Evolutionary conservation across 352 stramenopile species (phyloP), one percentile per base, ranked within the genome.

Genomic region (Phytophthora tentaculata): DNA sequence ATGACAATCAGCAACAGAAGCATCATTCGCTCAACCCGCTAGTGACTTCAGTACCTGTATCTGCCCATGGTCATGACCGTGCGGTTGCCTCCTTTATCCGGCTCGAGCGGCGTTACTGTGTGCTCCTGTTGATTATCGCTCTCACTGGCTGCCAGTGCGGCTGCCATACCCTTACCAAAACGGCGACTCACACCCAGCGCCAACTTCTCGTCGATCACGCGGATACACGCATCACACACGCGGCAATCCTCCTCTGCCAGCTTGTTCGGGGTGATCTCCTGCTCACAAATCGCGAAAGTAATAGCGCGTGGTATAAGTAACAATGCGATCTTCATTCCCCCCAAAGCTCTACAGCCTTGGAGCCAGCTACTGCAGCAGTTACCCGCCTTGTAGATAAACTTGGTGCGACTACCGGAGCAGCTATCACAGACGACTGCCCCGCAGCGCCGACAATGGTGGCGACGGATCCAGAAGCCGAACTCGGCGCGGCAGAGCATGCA

Each of bases 401-500:
- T 88, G 28, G 88, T 95, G 37, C 86, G 84, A 58, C 79, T 92
- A 7, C 79, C 76, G 8, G 89, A 95, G 68, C 90, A 97, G 12
- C 73, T 43, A 43, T 94, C 81, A 56, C 90, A 97, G 8, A 96
- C 81, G 20, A 95, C 78, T 8, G 84, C 84, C 12, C 90, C 90
- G 37, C 90, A 97, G n/a, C 86, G 86, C 6, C 90, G 88, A 64
- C 90, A 97, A 68, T 97, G 90, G 74, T 97, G 90, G 64, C 91
- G 90, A 28, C 90, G 86, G 59, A 84, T 92, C 86, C 87, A 93
- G 59, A 93, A 95, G 32, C 79, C 81, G 59, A 97, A 97, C 61
- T 95, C 89, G 32, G 61, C 57, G 53, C 87, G 83, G 71, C 90
- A 97, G 28, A 92, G 71, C 86, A 96, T 95, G 77, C 90, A 97